Evolutionary conservation across 768 basidiomycete species (phyloP), one percentile per base, ranked within the genome.

Genomic region (Trametes cinnabarina): DNA sequence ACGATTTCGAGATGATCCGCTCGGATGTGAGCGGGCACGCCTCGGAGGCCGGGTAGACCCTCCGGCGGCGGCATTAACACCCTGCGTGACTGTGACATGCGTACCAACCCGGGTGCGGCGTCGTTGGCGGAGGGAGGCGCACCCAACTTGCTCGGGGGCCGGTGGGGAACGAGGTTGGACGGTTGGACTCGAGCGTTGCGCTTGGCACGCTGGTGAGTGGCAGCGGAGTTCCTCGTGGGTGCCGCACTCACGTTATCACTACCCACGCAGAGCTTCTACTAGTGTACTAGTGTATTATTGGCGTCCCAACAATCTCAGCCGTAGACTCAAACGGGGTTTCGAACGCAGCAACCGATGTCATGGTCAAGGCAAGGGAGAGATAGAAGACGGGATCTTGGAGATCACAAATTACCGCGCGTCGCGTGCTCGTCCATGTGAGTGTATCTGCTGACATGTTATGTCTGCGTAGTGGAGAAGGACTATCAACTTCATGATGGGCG

Each of bases 1-100:
- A 65, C 9, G 62, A 65, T 17, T 62, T 57, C 57, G 66, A 67
- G 47, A 54, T 66, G 60, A 53, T 64, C 37, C 20, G 52, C 25
- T 55, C 64, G 44, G 52, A 61, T n/a, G 37, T 37, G 12, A 47
- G 39, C 39, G 58, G 55, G 14, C 52, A 25, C 49, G 47, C 8
- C 39, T 55, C 59, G 39, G 51, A 49, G 23, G 63, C 50, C 52
- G 63, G 60, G 44, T 59, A 48, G 42, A 32, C 32, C 20, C 22
- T 17, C 48, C 23, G 44, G 22, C 9, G 12, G 22, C 19, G 34
- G 48, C 39, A 28, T 32, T 12, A 32, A 32, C 30, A 26, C 22
- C 23, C 4, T 25, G 11, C 23, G 23, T 46, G 22, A 26, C 22
- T 9, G 25, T 49, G 22, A 46, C 41, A 28, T 12, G 25, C 44